Conservation (phyloP, 106 monocot species). For the Dendrobium nobile region DNA sequence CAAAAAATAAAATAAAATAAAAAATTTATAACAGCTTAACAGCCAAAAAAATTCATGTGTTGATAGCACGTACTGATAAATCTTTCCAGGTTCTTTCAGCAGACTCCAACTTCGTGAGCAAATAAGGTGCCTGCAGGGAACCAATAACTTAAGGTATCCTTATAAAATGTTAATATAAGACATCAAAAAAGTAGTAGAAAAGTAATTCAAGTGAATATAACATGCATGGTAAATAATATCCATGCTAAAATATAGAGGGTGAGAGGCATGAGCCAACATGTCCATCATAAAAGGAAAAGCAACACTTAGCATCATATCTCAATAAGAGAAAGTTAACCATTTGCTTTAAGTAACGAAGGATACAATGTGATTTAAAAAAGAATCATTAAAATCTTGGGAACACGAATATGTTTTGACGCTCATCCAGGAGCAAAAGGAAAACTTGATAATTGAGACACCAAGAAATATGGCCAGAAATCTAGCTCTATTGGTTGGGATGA, state of each 20-base stretch:
- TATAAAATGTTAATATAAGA: neutral
- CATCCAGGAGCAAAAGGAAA: neutral
- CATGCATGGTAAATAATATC: neutral
- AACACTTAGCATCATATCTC: no score
- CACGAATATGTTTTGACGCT: neutral
- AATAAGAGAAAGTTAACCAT: no score
- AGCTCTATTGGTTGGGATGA: no score
- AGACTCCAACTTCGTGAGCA: constrained; percentile 83
- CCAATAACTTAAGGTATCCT: neutral
- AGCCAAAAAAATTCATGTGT: neutral
- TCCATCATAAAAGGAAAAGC: neutral
- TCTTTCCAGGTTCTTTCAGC: constrained; percentile 97
- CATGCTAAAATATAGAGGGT: neutral
- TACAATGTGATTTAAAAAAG: neutral
- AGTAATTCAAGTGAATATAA: neutral
- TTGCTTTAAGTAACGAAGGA: no score
- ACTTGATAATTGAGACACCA: neutral
- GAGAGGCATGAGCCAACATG: neutral
- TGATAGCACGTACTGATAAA: constrained; percentile 60
- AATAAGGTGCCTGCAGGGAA: constrained; percentile 63
- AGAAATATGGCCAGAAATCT: neutral
- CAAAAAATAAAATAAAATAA: no score
- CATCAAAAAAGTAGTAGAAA: neutral
- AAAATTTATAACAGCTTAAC: neutral
- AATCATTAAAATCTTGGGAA: neutral